A percentile compares a stretch with the other conserved stretches of the same genome.
These are phyloP conservation scores for Truncatella angustata DNA, from an alignment of 2,329 filamentous ascomycete genomes.

Conservation along the genomic window DNA sequence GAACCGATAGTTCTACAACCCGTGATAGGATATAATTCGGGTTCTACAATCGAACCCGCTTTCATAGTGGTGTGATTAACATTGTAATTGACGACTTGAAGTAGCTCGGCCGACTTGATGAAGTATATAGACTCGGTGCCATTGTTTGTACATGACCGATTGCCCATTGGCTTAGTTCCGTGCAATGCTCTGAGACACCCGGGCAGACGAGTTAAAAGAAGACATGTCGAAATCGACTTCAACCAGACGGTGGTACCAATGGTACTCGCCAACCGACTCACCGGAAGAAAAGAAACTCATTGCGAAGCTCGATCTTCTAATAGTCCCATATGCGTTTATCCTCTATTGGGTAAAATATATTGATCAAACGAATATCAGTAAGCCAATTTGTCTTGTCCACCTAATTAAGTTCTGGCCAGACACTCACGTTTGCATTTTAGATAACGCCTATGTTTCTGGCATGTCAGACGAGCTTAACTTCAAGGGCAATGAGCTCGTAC, in stretches of 20 bases:
- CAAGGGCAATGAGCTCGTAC: conserved; percentile 52
- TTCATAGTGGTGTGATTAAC: conserved; percentile 4
- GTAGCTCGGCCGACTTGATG: neutral
- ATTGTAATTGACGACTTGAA: neutral
- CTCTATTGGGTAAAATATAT: conserved; percentile 22
- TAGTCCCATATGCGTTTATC: conserved; percentile 19
- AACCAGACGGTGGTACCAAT: conserved; percentile 17
- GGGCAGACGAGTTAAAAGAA: too few relatives aligned
- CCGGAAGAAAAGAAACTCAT: conserved; percentile 18
- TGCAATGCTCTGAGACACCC: too few relatives aligned
- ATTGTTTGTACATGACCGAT: too few relatives aligned
- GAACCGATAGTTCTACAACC: neutral
- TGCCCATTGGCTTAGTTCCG: too few relatives aligned
- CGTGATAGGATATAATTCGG: neutral
- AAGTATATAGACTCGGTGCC: too few relatives aligned
- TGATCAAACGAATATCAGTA: conserved; percentile 19
- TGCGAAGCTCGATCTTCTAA: conserved; percentile 17
- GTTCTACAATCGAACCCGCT: neutral
- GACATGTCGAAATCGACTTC: too few relatives aligned
- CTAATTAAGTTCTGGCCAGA: too few relatives aligned
- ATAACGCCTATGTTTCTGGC: conserved; percentile 55
- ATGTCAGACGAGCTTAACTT: conserved; percentile 51
- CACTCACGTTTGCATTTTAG: conserved; percentile 26
- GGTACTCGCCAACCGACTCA: conserved; percentile 18
- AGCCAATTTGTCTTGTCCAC: too few relatives aligned